Base-by-base conservation (phyloP, 2,329 filamentous ascomycete genomes). In the Beauveria australis region DNA sequence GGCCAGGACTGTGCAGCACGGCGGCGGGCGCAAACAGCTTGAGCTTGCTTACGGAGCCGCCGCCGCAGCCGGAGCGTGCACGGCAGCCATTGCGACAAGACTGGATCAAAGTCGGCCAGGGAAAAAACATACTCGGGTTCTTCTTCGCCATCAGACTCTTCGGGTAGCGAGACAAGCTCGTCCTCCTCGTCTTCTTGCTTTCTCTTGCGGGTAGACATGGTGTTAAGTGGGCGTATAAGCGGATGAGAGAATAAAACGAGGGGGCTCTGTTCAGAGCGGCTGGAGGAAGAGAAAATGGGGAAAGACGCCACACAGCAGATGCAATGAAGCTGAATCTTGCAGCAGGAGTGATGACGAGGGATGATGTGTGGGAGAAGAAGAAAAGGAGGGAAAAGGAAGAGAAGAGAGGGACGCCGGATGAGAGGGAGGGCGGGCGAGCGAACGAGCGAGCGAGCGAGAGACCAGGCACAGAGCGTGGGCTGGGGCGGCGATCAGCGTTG, bases 111-210 rank as follows among this genome's bases (percentile, higher is more conserved):
- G 40, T 48, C 24, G 47, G 53, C 40, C 22, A 18, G 59, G 56
- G 44, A 30, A 30, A 52, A 63, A 52, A 70, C 79, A 77, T 76
- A 82, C 80, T 81, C 80, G 69, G 81, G 78, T 69, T 81, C 79
- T 67, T 81, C 79, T 67, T 79, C 78, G 48, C 75, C 78, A 62
- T 80, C 78, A 53, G 77, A 76, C 53, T 76, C 79, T 63, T 80
- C 79, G 59, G 80, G 79, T 59, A 82, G 78, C 63, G 79, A 80
- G 63, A 82, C 76, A 40, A 82, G 78, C 73, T 81, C 79, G 62
- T 81, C 79, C 69, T 80, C 77, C 65, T 80, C 78, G 26, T 76
- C 59, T 68, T 64, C 78, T 67, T 79, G 76, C 75, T 79, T 80
- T 75, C 79, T 79, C 78, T 82, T 82, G 68, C 79, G 79, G 67